Evolutionary conservation across 306 rosid genomes (phyloP).

Genomic region (Calophaca sinica): DNA sequence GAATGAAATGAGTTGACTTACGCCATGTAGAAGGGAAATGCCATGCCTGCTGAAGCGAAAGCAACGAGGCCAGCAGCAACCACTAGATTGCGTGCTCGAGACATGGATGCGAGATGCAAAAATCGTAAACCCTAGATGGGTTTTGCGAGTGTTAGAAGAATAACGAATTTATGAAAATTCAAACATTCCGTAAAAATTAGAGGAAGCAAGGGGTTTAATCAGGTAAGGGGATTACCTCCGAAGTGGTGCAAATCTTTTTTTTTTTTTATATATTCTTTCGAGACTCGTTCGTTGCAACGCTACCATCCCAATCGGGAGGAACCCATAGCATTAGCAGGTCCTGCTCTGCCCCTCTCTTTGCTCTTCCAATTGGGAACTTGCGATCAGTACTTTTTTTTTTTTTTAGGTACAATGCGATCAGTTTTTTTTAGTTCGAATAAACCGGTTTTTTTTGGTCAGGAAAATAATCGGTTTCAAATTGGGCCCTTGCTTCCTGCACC

Average conservation of each 20-base stretch:
- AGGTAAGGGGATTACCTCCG: constrained; percentile 13
- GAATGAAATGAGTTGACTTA: constrained; percentile 49
- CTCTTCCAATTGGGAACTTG: neutral
- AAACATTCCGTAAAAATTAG: neutral
- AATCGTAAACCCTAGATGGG: constrained; percentile 40
- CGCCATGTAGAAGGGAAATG: constrained; percentile 99
- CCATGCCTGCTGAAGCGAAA: constrained; percentile 80
- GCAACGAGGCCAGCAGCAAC: constrained; percentile 76
- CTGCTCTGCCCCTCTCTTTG: neutral
- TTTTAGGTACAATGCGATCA: neutral
- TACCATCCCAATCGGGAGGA: neutral
- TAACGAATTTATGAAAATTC: neutral
- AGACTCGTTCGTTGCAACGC: constrained; percentile 8
- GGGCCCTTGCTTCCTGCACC: too few species aligned
- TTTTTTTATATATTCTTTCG: neutral
- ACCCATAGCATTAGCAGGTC: neutral
- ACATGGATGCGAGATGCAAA: constrained; percentile 47
- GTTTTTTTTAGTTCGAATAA: neutral
- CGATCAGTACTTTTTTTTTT: neutral
- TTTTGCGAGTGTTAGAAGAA: neutral
- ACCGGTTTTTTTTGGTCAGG: too few species aligned
- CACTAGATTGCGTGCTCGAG: constrained; percentile 62
- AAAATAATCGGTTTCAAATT: too few species aligned
- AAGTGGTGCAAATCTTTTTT: neutral
- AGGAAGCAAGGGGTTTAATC: neutral